Evolutionary conservation across 495 filamentous ascomycete species (phyloP).

Genomic region (Aspergillus olivimuriae): DNA sequence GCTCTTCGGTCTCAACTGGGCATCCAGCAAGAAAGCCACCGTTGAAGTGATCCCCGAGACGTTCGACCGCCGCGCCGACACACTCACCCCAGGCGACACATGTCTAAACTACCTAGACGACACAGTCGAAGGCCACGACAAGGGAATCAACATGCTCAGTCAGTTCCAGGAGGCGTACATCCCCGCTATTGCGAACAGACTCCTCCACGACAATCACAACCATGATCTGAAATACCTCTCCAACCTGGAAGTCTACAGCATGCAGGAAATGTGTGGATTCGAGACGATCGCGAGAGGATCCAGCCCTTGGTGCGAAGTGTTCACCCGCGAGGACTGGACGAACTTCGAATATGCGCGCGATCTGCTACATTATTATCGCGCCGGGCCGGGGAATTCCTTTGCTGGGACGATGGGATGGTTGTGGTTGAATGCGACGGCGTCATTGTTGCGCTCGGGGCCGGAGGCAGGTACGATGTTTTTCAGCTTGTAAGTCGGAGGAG

Average conservation of each 20-base stretch:
- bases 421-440: slow-evolving; percentile 54
- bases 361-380: slow-evolving; percentile 53
- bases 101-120: slow-evolving; percentile 48
- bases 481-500: slow-evolving; percentile 52
- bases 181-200: slow-evolving; percentile 36
- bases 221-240: slow-evolving; percentile 27
- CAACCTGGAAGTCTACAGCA: slow-evolving; percentile 47
- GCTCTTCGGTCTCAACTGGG: slow-evolving; percentile 50
- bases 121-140: slow-evolving; percentile 39
- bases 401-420: slow-evolving; percentile 55
- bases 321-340: slow-evolving; percentile 50
- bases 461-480: slow-evolving; percentile 46
- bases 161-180: slow-evolving; percentile 45
- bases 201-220: slow-evolving; percentile 35
- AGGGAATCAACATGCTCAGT: slow-evolving; percentile 39
- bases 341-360: slow-evolving; percentile 57
- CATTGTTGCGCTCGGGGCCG: slow-evolving; percentile 43
- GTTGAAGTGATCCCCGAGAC: slow-evolving; percentile 50
- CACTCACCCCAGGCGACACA: slow-evolving; percentile 53
- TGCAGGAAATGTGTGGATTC: slow-evolving; percentile 60
- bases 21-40: slow-evolving; percentile 23
- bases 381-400: slow-evolving; percentile 53
- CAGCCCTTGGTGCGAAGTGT: slow-evolving; percentile 53
- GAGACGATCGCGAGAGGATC: slow-evolving; percentile 48
- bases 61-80: slow-evolving; percentile 43